Evolutionary conservation across 2,329 filamentous ascomycete genomes (phyloP).

Genomic region (Botrytis galanthina): DNA sequence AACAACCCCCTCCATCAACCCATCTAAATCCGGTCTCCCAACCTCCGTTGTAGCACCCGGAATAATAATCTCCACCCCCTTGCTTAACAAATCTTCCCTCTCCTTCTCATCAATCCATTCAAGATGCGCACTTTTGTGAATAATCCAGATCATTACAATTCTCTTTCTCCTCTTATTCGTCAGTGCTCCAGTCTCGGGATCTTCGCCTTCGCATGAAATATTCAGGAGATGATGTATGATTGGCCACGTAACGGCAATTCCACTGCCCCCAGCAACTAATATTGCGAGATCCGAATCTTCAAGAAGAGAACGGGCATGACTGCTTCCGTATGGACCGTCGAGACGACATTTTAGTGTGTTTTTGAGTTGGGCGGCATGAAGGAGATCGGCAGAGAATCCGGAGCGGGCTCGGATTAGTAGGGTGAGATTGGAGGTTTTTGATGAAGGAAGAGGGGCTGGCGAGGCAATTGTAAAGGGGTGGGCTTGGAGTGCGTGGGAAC

Average conservation of each 20-base stretch:
- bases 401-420: conserved; percentile 59
- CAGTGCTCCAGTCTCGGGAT: conserved; percentile 25
- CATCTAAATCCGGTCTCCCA: conserved; percentile 52
- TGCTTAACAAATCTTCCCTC: conserved; percentile 48
- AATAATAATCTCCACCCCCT: conserved; percentile 52
- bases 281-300: conserved; percentile 49
- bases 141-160: conserved; percentile 58
- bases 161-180: conserved; percentile 32
- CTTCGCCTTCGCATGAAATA: conserved; percentile 25
- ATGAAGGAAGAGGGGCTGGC: conserved; percentile 45
- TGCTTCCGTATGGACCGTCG: conserved; percentile 65
- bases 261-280: conserved; percentile 61
- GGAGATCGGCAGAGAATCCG: conserved; percentile 58
- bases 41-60: conserved; percentile 53
- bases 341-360: conserved; percentile 49
- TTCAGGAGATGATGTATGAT: conserved; percentile 51
- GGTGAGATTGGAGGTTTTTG: conserved; percentile 50
- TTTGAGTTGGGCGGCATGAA: conserved; percentile 49
- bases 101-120: conserved; percentile 53
- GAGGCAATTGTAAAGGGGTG: conserved; percentile 69
- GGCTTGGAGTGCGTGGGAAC: conserved; percentile 54
- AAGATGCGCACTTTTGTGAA: conserved; percentile 51
- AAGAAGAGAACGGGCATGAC: conserved; percentile 53
- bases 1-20: conserved; percentile 44
- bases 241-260: conserved; percentile 63